Base-by-base conservation (phyloP, 106 monocot genomes). In the Vanilla planifolia region DNA sequence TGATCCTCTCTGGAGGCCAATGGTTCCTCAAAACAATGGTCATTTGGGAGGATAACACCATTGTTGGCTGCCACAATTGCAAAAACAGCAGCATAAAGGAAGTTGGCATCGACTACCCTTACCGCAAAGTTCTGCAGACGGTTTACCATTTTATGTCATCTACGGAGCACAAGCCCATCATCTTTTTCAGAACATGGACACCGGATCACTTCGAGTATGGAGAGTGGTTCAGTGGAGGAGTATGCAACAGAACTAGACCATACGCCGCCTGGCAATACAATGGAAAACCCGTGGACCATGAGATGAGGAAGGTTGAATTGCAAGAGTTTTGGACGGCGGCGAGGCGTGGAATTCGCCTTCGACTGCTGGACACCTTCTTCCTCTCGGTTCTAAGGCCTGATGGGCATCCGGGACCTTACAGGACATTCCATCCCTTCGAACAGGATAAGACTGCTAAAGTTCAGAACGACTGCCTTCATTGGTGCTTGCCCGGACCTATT, bases 61-160 rank as follows among this genome's bases (percentile, higher is more conserved):
- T 72, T 6, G 50, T 75, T 21, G 81, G 81, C 59, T 80, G 77
- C 47, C 85, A 77, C 44, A 67, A 81, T 37, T 77, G 81, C 10
- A 51, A 36, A 6, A 42, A 37, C 1, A 63, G 34, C 62, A 71
- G 48, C 43, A 5, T 74, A 6, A 43, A 58, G 11, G 77, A 85
- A 65, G 60, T 81, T 37, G 73, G 80, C 0, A 48, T 67, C 4
- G 69, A 70, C 19, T 66, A 77, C 20, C 43, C 71, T 2, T 85
- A 85, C 19, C 34, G 61, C 0, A 85, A 71, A 55, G 72, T 53
- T 42, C 77, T 85, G 20, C n/a, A 42, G 1, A 34, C 61, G 33
- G 59, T 61, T 10, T 70, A 77, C 39, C 41, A 32, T 17, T 71
- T 71, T 43, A 59, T 86, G 5, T 30, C 55, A 14, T 29, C 69